phyloP scores from a whole-genome alignment of 2,329 filamentous ascomycete genomes.

The Neonectria neomacrospora region DNA sequence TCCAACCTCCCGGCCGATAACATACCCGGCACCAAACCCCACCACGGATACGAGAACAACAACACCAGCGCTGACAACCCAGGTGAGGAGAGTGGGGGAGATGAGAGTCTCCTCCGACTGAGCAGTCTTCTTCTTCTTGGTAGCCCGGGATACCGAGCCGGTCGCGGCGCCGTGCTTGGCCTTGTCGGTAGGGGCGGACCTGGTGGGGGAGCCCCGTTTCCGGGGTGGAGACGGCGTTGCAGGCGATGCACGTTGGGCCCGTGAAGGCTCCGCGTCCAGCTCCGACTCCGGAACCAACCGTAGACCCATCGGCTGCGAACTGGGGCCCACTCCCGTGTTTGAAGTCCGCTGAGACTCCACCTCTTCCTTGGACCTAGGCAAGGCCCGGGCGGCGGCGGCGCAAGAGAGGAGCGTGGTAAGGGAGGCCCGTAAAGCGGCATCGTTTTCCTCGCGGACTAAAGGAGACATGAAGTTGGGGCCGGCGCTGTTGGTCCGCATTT shows the following conservation, averaged over 20 bases:
- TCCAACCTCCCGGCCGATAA: constrained; percentile 74
- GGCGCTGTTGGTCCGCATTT: constrained; percentile 58
- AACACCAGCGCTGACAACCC: constrained; percentile 74
- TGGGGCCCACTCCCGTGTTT: constrained; percentile 55
- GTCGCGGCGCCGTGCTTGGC: constrained; percentile 60
- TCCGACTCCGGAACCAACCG: constrained; percentile 71
- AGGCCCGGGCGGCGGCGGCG: constrained; percentile 85
- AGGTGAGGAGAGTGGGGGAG: constrained; percentile 70
- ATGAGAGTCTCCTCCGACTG: constrained; percentile 56
- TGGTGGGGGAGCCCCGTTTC: constrained; percentile 45
- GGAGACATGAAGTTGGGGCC: constrained; percentile 75
- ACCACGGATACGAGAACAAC: constrained; percentile 75
- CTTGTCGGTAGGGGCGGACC: constrained; percentile 54
- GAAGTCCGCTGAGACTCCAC: constrained; percentile 49
- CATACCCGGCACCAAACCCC: constrained; percentile 75
- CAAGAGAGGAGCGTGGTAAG: constrained; percentile 97
- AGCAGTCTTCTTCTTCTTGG: constrained; percentile 69
- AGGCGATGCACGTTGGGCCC: constrained; percentile 37
- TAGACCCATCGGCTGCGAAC: constrained; percentile 67
- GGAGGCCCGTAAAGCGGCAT: constrained; percentile 90
- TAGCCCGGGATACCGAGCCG: constrained; percentile 56
- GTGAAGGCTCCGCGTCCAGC: constrained; percentile 55
- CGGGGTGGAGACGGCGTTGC: constrained; percentile 38
- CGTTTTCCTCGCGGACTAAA: constrained; percentile 85
- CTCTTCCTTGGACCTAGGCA: constrained; percentile 73